Base-by-base conservation (phyloP, 768 basidiomycete species). In the Suillus subalutaceus region DNA sequence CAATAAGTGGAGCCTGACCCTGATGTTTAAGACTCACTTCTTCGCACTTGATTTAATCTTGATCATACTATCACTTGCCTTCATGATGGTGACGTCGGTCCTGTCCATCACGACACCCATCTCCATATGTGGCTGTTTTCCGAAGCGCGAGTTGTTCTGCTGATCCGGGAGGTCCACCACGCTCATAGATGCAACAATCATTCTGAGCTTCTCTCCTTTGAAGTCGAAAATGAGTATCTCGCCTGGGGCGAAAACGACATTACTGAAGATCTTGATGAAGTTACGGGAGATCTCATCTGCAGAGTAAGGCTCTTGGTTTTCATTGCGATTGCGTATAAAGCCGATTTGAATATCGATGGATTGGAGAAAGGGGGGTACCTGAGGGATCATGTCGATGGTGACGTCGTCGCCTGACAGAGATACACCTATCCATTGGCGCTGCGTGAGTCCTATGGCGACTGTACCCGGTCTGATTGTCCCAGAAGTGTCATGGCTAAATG, bases 41-140 rank as follows among this genome's bases (percentile, higher is more conserved):
- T 92, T 97, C 3, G 92, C 88, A 69, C 92, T 95, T 37, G 93
- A 90, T 80, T 96, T 98, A 73, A 99, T 82, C 80, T 92, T 96
- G 78, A 99, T 94, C 6, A 83, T 75, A 72, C 91, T 94, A 52
- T 87, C 83, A 0, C 90, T 83, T 1, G 92, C 93, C 77, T 97
- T 97, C 79, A 95, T 81, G 77, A 97, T 87, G 2, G 88, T 93
- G 38, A 99, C 81, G 69, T 97, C 96, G n/a, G 95, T 97, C 77
- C 91, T 91, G 66, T 91, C 90, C 86, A 96, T 95, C 55, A 96
- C 67, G 38, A 98, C 85, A 20, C 96, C 96, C 67, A 87, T 86
- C 55, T 77, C 75, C 18, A 75, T 69, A 55, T 79, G 65, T 38
- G 76, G 71, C 38, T 74, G 70, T 40, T 74, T 75, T 26, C 72